Evolutionary conservation across 1,284 basidiomycete species (phyloP).

Genomic region (Leccinum subspadiceum): DNA sequence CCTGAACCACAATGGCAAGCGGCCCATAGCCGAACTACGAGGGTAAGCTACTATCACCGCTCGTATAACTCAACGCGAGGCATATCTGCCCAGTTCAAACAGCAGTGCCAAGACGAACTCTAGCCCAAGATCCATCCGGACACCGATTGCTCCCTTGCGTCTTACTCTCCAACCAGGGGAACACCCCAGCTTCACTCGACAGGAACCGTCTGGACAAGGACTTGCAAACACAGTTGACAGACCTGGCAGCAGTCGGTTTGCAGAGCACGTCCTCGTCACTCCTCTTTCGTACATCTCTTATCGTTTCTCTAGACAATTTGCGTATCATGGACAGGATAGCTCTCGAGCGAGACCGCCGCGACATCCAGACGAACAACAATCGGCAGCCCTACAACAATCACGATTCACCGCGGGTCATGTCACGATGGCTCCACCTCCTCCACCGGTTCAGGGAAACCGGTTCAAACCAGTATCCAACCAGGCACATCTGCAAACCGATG

Average conservation of each 20-base stretch:
- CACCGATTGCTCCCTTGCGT: slow-evolving; percentile 53
- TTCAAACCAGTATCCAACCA: slow-evolving; percentile 27
- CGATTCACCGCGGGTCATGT: slow-evolving; percentile 14
- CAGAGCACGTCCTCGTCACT: slow-evolving; percentile 39
- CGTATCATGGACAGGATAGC: slow-evolving; percentile 48
- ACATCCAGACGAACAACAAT: slow-evolving; percentile 38
- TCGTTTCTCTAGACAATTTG: slow-evolving; percentile 50
- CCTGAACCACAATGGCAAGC: slow-evolving; percentile 60
- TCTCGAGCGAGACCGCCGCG: slow-evolving; percentile 36
- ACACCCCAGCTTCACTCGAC: slow-evolving; percentile 44
- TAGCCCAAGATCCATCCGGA: slow-evolving; percentile 52
- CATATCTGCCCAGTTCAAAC: slow-evolving; percentile 16
- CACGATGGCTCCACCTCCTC: slow-evolving; percentile 28
- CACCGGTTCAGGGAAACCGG: slow-evolving; percentile 20
- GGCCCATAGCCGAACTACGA: slow-evolving; percentile 47
- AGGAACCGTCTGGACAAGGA: slow-evolving; percentile 25
- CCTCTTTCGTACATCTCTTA: slow-evolving; percentile 11
- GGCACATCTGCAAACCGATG: slow-evolving; percentile 8
- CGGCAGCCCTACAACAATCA: slow-evolving; percentile 26
- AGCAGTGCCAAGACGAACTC: slow-evolving; percentile 44
- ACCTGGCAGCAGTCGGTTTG: slow-evolving; percentile 49
- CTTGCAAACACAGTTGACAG: slow-evolving; percentile 27
- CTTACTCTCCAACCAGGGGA: slow-evolving; percentile 59
- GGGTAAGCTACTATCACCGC: slow-evolving; percentile 39
- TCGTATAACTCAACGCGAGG: slow-evolving; percentile 14